A percentile compares a stretch with the other conserved stretches of the same genome.
Evolutionary conservation across 78 protist species (phyloP).

Genomic region (Dictyostelium citrinum): DNA sequence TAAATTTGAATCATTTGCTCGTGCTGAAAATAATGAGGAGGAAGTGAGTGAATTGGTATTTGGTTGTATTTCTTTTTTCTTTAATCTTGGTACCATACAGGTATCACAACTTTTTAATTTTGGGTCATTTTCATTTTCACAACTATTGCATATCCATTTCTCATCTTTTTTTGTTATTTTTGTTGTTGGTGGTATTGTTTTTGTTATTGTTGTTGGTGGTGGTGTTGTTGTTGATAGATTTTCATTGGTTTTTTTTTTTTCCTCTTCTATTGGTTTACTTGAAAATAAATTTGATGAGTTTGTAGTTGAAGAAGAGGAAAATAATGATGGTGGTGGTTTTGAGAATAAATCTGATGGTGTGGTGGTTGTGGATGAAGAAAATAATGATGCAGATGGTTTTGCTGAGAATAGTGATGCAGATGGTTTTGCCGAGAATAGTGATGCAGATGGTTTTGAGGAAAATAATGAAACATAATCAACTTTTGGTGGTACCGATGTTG

Average conservation of each 20-base stretch:
- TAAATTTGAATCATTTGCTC: background rate
- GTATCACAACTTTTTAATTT: background rate
- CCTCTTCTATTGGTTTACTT: background rate
- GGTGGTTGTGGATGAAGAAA: background rate
- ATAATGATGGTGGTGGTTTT: constrained; percentile 5
- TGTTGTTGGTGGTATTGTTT: background rate
- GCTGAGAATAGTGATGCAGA: background rate
- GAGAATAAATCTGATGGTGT: background rate
- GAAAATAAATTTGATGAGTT: background rate
- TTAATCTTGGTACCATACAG: constrained; percentile 35
- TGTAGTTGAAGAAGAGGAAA: background rate
- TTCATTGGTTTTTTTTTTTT: background rate
- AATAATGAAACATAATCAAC: background rate
- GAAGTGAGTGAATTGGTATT: background rate
- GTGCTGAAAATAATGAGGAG: background rate
- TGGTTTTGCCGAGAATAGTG: background rate
- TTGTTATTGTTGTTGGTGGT: background rate
- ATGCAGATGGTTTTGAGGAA: background rate
- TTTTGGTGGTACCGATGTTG: background rate
- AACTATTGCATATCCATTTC: background rate
- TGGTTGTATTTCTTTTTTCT: background rate
- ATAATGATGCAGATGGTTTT: background rate
- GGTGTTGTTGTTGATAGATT: background rate
- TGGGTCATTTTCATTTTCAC: background rate
- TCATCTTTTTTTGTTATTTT: background rate